Base-by-base conservation (phyloP, 2,329 filamentous ascomycete species). In the Westerdykella aurantiaca region DNA sequence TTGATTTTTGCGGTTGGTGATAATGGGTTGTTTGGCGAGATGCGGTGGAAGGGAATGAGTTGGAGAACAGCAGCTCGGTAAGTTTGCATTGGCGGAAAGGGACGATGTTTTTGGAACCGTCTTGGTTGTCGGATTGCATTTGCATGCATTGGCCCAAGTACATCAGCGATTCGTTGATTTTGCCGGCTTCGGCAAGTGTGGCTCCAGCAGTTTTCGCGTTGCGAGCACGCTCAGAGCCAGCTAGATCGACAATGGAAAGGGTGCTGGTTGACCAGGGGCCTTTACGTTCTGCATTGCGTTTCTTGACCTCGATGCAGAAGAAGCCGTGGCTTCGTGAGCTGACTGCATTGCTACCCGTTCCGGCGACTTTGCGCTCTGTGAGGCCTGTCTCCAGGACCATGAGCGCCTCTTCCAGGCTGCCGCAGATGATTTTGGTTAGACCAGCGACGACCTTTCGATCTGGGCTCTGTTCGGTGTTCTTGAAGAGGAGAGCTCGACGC, bases 101-200 rank as follows among this genome's bases (percentile, higher is more conserved):
- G 84, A 97, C 16, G 80, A 95, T 87, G 51, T 52, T 54, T 42
- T 56, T 38, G 61, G 78, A 81, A 11, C 82, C 83, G 50, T 76
- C 83, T 35, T 83, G 82, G 25, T 83, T 77, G 56, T 91, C 88
- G 47, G 85, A 90, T 65, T 96, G 91, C 77, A 95, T 91, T 64
- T 97, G 91, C 56, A 98, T 78, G 63, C 93, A 98, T 62, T 97
- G 93, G 0, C 93, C 93, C 1, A 98, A 78, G 64, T 96, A 97
- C 93, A 98, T 98, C 61, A 98, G 72, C 61, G 88, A 95, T 68
- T 96, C 90, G 61, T 98, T 98, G 65, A 98, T 98, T 71, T 97
- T 97, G 42, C 93, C 93, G 31, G 91, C 93, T 71, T 98, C 93
- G 0, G 86, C 91, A 12, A 98, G 78, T 0, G 91, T 96, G 4